Evolutionary conservation across 2,329 filamentous ascomycete genomes (phyloP).

Genomic region (Ophiostoma ips): DNA sequence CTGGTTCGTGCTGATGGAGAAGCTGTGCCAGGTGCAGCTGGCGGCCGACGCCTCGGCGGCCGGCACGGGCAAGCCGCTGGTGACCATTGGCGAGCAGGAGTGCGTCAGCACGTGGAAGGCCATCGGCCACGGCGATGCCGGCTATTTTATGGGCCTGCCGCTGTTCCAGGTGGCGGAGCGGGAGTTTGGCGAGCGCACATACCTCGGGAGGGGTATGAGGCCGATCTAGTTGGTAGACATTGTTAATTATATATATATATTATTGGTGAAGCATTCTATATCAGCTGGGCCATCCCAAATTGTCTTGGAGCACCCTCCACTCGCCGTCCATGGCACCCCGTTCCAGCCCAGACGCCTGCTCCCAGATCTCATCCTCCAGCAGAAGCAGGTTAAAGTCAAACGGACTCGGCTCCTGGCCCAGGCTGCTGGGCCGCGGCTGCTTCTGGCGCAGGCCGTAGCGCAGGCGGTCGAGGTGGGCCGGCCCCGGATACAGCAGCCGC

Average conservation of each 20-base stretch:
- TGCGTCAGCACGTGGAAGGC: constrained; percentile 13
- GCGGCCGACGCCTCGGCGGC: constrained; percentile 44
- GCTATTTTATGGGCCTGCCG: constrained; percentile 15
- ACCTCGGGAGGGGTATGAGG: constrained; percentile 13
- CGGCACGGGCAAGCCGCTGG: constrained; percentile 25
- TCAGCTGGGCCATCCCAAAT: background rate
- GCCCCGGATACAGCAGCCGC: constrained; percentile 11
- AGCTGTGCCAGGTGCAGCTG: constrained; percentile 52
- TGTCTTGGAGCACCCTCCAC: background rate
- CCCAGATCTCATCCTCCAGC: constrained; percentile 8
- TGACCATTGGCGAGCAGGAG: constrained; percentile 23
- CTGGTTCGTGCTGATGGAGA: constrained; percentile 47
- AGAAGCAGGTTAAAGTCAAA: constrained; percentile 11
- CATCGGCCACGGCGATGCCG: constrained; percentile 10
- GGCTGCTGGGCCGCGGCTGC: constrained; percentile 2
- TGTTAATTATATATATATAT: too few relatives aligned
- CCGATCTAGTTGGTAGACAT: background rate
- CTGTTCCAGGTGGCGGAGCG: constrained; percentile 16
- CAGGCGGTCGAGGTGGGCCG: constrained; percentile 10
- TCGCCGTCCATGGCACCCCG: background rate
- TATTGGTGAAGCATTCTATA: too few relatives aligned
- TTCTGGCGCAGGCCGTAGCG: constrained; percentile 6
- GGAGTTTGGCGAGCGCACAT: constrained; percentile 16
- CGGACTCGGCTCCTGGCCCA: constrained; percentile 1
- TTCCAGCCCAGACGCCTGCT: background rate